These are phyloP conservation scores for Rutstroemia sp. DNA, from an alignment of 2,329 filamentous ascomycete species.

Conservation along the genomic window DNA sequence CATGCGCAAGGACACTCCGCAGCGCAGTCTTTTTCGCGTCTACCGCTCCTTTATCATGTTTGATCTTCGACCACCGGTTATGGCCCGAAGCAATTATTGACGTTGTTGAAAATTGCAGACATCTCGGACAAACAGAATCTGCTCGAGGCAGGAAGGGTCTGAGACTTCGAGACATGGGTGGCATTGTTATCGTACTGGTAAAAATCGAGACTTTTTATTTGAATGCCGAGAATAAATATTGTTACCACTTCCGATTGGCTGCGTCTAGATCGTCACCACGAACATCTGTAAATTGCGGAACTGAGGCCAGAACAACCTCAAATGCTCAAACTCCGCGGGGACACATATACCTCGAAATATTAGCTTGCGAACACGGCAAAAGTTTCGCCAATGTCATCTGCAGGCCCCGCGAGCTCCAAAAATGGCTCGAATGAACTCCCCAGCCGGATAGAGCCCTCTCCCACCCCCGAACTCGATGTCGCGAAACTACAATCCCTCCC, in stretches of 20 bases:
- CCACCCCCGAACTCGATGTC: constrained; percentile 76
- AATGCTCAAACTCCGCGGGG: constrained; percentile 1
- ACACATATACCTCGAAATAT: background rate
- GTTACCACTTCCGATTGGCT: constrained; percentile 8
- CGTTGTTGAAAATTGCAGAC: constrained; percentile 36
- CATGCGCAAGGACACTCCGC: constrained; percentile 60
- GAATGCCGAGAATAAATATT: constrained; percentile 6
- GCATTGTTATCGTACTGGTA: constrained; percentile 15
- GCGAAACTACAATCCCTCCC: constrained; percentile 83
- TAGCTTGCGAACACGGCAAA: constrained; percentile 2
- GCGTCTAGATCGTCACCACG: background rate
- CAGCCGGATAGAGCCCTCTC: constrained; percentile 33
- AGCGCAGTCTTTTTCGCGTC: constrained; percentile 72
- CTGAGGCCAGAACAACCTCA: constrained; percentile 6
- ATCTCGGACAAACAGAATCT: constrained; percentile 21
- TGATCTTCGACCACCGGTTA: constrained; percentile 94
- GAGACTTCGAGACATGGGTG: constrained; percentile 24
- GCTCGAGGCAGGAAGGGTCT: constrained; percentile 11
- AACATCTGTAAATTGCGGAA: constrained; percentile 6
- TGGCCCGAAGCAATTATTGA: constrained; percentile 56
- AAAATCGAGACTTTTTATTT: background rate
- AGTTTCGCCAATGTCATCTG: constrained; percentile 28
- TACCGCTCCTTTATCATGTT: constrained; percentile 84
- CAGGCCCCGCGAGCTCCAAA: constrained; percentile 22
- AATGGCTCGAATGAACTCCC: constrained; percentile 29